phyloP scores from a whole-genome alignment of 257 asterid species.

The Nicotiana undulata region DNA sequence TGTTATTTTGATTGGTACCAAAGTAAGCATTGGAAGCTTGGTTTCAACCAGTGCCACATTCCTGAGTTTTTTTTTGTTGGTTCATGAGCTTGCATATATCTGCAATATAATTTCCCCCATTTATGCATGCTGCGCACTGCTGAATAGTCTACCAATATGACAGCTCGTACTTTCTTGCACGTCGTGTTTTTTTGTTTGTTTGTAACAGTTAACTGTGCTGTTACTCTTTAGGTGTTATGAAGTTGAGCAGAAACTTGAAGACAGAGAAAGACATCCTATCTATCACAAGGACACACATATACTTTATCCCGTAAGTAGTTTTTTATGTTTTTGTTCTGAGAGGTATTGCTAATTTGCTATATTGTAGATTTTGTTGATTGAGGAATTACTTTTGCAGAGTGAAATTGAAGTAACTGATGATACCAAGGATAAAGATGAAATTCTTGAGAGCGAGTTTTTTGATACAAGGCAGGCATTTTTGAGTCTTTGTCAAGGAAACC shows the following conservation, averaged over 20 bases:
- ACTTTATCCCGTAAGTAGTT: slow-evolving; percentile 62
- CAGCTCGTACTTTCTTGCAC: not conserved
- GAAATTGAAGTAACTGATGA: slow-evolving; percentile 62
- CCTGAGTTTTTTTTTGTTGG: no score
- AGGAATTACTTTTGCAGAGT: slow-evolving; percentile 43
- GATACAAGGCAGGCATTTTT: slow-evolving; percentile 98
- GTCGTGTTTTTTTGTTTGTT: not conserved
- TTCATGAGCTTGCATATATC: not conserved
- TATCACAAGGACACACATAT: slow-evolving; percentile 71
- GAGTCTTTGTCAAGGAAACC: slow-evolving; percentile 97
- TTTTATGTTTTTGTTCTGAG: not conserved
- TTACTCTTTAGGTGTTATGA: slow-evolving; percentile 62
- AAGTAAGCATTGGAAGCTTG: no score
- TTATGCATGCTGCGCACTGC: not conserved
- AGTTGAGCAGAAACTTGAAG: slow-evolving; percentile 74
- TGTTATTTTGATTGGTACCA: not conserved
- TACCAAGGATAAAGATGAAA: slow-evolving; percentile 79
- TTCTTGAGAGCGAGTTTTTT: slow-evolving; percentile 93
- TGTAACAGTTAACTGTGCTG: not conserved
- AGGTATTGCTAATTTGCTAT: not conserved
- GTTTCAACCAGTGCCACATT: no score
- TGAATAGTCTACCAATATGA: not conserved
- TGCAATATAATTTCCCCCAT: not conserved
- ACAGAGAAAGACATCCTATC: slow-evolving; percentile 84
- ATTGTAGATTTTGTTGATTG: slow-evolving; percentile 5